These are phyloP conservation scores for Medicago truncatula DNA, from an alignment of 306 rosid genomes.

Conservation along the genomic window DNA sequence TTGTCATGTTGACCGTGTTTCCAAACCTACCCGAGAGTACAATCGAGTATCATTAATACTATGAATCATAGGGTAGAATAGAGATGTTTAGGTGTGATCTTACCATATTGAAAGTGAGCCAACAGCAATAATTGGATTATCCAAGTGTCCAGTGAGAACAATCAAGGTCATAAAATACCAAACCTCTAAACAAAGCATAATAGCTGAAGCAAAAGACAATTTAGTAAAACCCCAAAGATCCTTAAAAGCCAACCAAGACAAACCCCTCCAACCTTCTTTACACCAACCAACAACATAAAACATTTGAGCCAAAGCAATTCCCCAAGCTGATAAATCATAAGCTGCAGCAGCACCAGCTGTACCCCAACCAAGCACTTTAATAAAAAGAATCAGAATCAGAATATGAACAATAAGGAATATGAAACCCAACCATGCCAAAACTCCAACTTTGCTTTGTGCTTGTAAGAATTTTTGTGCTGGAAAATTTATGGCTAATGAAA, in stretches of 20 bases:
- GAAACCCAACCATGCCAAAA: slow-evolving; percentile 89
- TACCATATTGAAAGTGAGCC: slow-evolving; percentile 98
- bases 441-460: slow-evolving; percentile 77
- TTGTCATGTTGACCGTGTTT: too few species aligned
- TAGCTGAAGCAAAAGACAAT: slow-evolving; percentile 87
- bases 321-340: slow-evolving; percentile 75
- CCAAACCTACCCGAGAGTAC: too few species aligned
- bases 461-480: slow-evolving; percentile 93
- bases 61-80: background rate
- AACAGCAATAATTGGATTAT: slow-evolving; percentile 83
- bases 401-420: slow-evolving; percentile 52
- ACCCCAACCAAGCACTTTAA: slow-evolving; percentile 71
- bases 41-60: background rate
- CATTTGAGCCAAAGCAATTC: slow-evolving; percentile 70
- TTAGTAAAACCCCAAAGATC: slow-evolving; percentile 84
- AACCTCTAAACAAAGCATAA: slow-evolving; percentile 94
- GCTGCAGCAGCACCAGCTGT: slow-evolving; percentile 87
- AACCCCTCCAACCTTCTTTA: slow-evolving; percentile 81
- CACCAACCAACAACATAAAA: slow-evolving; percentile 82
- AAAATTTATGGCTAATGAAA: slow-evolving; percentile 82
- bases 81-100: slow-evolving; percentile 7
- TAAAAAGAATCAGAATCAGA: slow-evolving; percentile 54
- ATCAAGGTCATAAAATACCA: slow-evolving; percentile 98
- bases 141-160: slow-evolving; percentile 96
- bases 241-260: slow-evolving; percentile 85